A percentile compares a stretch with the other conserved stretches of the same genome.
Evolutionary conservation across 768 basidiomycete genomes (phyloP).

Genomic region (Tylopilus sp.): DNA sequence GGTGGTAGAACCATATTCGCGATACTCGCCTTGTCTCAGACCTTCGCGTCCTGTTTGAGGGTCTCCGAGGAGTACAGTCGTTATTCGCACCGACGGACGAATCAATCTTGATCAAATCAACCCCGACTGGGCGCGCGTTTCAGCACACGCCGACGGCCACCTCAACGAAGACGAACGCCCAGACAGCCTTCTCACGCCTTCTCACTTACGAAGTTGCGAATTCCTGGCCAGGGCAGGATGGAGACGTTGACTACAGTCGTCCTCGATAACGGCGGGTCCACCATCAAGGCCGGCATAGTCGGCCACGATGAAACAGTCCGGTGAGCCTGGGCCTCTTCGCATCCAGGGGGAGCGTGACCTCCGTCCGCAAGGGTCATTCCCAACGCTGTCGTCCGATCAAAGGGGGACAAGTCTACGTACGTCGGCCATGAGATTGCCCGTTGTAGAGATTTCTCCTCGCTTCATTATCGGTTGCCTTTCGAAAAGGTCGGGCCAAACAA

Average conservation of each 20-base stretch:
- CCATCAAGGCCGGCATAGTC: slow-evolving; percentile 71
- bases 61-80: not conserved
- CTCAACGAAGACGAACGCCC: not conserved
- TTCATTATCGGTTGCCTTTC: slow-evolving; percentile 81
- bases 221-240: slow-evolving; percentile 2
- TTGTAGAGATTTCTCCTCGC: slow-evolving; percentile 76
- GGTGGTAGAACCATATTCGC: not conserved
- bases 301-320: slow-evolving; percentile 28
- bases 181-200: not conserved
- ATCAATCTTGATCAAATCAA: not conserved
- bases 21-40: not conserved
- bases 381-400: slow-evolving; percentile 84
- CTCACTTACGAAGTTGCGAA: not conserved
- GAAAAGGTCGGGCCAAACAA: slow-evolving; percentile 60
- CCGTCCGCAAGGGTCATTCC: slow-evolving; percentile 52
- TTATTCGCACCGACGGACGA: not conserved
- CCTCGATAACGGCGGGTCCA: slow-evolving; percentile 84
- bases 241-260: slow-evolving; percentile 45
- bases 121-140: not conserved
- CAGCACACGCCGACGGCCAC: not conserved
- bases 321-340: slow-evolving; percentile 15
- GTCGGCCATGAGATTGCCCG: slow-evolving; percentile 79
- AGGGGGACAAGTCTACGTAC: slow-evolving; percentile 78
- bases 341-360: not conserved
- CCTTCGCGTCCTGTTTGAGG: slow-evolving; percentile 1